Evolutionary conservation across 257 asterid species (phyloP).

Genomic region (Ophiorrhiza pumila): DNA sequence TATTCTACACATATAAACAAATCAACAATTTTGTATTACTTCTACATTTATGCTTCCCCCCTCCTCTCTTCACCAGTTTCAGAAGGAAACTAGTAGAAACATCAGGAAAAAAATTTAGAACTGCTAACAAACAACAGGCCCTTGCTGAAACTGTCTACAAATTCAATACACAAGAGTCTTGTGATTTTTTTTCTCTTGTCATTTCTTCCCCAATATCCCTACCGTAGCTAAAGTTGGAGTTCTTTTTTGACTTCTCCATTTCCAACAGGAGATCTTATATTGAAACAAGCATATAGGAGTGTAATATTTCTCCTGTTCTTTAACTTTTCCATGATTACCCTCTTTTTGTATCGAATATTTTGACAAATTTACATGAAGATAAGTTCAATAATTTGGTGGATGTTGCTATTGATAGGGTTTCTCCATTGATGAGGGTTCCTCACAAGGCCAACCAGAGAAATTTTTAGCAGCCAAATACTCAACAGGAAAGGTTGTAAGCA

Average conservation of each 20-base stretch:
- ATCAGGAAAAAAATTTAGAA: not conserved
- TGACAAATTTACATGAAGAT: not conserved
- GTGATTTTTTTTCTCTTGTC: not conserved
- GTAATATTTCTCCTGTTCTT: not conserved
- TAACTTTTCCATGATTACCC: not conserved
- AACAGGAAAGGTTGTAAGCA: slow-evolving; percentile 62
- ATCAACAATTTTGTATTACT: not conserved
- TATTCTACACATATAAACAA: too few species aligned
- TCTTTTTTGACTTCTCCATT: not conserved
- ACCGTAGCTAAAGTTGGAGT: not conserved
- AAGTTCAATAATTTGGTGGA: not conserved
- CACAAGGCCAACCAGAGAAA: slow-evolving; percentile 60
- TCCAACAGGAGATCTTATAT: not conserved
- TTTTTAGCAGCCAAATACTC: slow-evolving; percentile 87
- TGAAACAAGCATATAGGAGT: not conserved
- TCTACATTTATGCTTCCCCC: too few species aligned
- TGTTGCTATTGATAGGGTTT: slow-evolving; percentile 55
- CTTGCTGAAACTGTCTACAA: not conserved
- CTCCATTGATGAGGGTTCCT: slow-evolving; percentile 52
- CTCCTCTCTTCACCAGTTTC: not conserved
- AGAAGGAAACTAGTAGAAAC: not conserved
- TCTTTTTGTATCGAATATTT: not conserved
- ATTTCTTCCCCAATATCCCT: not conserved
- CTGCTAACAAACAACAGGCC: not conserved
- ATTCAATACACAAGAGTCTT: not conserved